Evolutionary conservation across 2,329 filamentous ascomycete genomes (phyloP).

Genomic region (Aschersonia sp.): DNA sequence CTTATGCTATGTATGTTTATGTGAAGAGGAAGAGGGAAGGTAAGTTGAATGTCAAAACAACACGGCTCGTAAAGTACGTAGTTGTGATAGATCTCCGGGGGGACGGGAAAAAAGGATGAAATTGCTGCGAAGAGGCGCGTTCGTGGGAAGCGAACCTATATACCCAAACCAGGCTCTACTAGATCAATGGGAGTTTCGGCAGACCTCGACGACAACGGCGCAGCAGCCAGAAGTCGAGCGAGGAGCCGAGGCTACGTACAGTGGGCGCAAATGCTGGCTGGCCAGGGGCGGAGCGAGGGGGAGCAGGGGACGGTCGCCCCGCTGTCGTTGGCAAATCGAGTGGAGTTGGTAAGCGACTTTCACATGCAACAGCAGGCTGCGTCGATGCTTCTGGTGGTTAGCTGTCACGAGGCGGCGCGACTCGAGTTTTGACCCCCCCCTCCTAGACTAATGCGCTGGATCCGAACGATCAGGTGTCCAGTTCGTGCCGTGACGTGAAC

Average conservation of each 20-base stretch:
- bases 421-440: no score
- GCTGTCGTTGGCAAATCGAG: neutral
- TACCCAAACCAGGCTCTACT: neutral
- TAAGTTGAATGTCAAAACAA: neutral
- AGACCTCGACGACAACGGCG: constrained; percentile 3
- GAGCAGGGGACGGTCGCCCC: neutral
- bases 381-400: neutral
- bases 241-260: no score
- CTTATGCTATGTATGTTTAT: constrained; percentile 6
- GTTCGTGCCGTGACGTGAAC: no score
- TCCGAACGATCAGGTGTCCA: no score
- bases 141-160: constrained; percentile 3
- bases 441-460: no score
- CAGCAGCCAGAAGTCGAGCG: neutral
- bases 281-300: neutral
- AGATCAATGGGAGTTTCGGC: neutral
- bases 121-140: no score
- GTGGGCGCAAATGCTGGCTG: neutral
- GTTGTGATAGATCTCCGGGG: no score
- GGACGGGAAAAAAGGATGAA: no score
- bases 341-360: neutral
- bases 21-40: neutral
- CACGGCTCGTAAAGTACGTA: no score
- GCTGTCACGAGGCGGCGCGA: neutral
- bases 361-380: neutral